Conservation (phyloP, 2,329 filamentous ascomycete species). For the Epichloe baconii region DNA sequence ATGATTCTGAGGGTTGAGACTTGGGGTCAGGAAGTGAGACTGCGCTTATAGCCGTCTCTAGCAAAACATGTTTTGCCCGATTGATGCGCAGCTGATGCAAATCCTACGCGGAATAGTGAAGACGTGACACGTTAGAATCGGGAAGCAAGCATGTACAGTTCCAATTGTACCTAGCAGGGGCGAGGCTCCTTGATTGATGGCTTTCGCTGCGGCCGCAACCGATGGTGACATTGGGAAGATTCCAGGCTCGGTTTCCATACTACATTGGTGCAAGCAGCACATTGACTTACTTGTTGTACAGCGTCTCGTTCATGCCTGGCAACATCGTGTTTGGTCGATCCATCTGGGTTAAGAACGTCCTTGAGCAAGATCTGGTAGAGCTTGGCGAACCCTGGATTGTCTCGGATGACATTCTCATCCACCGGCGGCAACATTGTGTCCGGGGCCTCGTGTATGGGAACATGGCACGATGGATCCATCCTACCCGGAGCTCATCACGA, state of each 20-base stretch:
- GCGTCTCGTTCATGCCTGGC: slow-evolving; percentile 35
- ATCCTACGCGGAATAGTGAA: slow-evolving; percentile 23
- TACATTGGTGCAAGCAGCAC: not conserved
- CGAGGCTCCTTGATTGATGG: no score
- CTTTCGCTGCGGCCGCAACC: not conserved
- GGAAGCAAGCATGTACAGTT: no score
- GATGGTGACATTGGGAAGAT: not conserved
- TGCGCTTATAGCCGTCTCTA: slow-evolving; percentile 36
- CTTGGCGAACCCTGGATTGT: slow-evolving; percentile 47
- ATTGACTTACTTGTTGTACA: slow-evolving; percentile 31
- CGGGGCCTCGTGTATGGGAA: not conserved
- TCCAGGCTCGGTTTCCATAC: no score
- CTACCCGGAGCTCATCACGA: slow-evolving; percentile 12
- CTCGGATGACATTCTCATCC: slow-evolving; percentile 38
- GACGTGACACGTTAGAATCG: not conserved
- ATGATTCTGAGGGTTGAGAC: slow-evolving; percentile 5
- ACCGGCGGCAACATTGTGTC: slow-evolving; percentile 42
- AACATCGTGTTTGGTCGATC: slow-evolving; percentile 41
- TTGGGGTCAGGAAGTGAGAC: slow-evolving; percentile 20
- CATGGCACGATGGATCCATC: not conserved
- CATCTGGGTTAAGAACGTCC: slow-evolving; percentile 42
- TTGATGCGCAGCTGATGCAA: slow-evolving; percentile 34
- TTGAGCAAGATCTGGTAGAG: slow-evolving; percentile 43
- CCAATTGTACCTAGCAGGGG: no score
- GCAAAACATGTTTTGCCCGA: slow-evolving; percentile 35